Base-by-base conservation (phyloP, 1,284 basidiomycete genomes). In the Cryptococcus amylolentus region DNA sequence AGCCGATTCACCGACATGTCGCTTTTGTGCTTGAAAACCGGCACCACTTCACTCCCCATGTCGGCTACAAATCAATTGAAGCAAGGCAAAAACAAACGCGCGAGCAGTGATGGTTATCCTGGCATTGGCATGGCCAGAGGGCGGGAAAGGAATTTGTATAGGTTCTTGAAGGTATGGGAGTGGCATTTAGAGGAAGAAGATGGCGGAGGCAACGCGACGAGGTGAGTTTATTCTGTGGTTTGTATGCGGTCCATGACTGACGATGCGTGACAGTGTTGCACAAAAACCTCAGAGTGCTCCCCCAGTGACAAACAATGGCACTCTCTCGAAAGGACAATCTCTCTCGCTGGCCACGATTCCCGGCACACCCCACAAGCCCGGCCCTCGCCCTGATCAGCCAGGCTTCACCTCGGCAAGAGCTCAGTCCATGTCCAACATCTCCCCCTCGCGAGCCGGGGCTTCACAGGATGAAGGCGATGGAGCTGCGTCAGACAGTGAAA, bases 1-100 rank as follows among this genome's bases (percentile, higher is more conserved):
- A 1, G 8, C 68, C 70, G 51, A 60, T 98, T 98, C 80, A 93
- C 93, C 54, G 95, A 98, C 72, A 94, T 98, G 46, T 88, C 93
- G 12, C 79, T 98, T 45, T 83, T 91, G 51, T 98, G 94, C 74
- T 91, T 94, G 70, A 82, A 90, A 52, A 88, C 86, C 1, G 95
- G 95, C 10, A 88, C 87, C 9, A 98, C 95, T 0, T 88, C 86
- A 5, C 73, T 97, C 49, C 92, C 93, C 0, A 78, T 96, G 9
- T 83, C 88, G 8, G 71, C 41, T 12, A 62, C 9, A 66, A 84
- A n/a, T 63, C 65, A 20, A 23, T 18, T 26, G 38, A n/a, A 20
- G 49, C 18, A 10, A 31, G 12, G 46, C 20, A 31, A 37, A 6
- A 39, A 50, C 20, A 46, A 16, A 26, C n/a, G 48, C 27, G 48